Conservation (phyloP, 306 rosid genomes). For the Vigna reflexopilosa region DNA sequence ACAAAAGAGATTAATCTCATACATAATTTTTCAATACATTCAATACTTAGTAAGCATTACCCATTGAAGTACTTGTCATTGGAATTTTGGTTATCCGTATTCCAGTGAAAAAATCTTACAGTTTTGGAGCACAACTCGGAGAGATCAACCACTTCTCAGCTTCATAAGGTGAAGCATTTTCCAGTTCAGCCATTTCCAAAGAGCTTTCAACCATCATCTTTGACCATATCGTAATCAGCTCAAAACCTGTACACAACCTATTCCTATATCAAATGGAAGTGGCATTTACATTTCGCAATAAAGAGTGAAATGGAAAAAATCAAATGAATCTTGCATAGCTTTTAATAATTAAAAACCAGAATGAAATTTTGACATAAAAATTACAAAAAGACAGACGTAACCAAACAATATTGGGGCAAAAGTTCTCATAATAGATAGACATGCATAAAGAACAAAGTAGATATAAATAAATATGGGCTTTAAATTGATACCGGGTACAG, state of each 20-base stretch:
- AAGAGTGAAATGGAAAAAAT: slow-evolving; percentile 17
- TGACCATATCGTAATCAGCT: slow-evolving; percentile 66
- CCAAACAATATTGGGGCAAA: neutral
- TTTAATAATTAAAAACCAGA: slow-evolving; percentile 32
- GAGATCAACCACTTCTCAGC: slow-evolving; percentile 81
- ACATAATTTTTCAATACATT: too few relatives aligned
- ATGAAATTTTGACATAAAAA: neutral
- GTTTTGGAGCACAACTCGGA: slow-evolving; percentile 62
- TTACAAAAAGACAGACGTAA: neutral
- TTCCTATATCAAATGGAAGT: slow-evolving; percentile 40
- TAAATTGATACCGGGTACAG: neutral
- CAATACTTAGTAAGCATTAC: neutral
- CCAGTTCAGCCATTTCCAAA: slow-evolving; percentile 75
- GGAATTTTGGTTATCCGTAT: neutral
- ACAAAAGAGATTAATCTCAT: too few relatives aligned
- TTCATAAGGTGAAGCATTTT: slow-evolving; percentile 77
- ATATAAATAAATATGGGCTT: neutral
- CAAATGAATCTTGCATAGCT: slow-evolving; percentile 32
- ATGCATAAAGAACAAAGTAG: neutral
- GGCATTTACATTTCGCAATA: slow-evolving; percentile 24
- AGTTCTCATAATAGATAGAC: slow-evolving; percentile 2
- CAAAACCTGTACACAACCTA: slow-evolving; percentile 64
- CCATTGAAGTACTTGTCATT: neutral
- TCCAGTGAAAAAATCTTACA: slow-evolving; percentile 55
- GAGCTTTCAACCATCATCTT: slow-evolving; percentile 73